These are phyloP conservation scores for Carex cristatella DNA, from an alignment of 176 grass and related monocot species.

Conservation along the genomic window DNA sequence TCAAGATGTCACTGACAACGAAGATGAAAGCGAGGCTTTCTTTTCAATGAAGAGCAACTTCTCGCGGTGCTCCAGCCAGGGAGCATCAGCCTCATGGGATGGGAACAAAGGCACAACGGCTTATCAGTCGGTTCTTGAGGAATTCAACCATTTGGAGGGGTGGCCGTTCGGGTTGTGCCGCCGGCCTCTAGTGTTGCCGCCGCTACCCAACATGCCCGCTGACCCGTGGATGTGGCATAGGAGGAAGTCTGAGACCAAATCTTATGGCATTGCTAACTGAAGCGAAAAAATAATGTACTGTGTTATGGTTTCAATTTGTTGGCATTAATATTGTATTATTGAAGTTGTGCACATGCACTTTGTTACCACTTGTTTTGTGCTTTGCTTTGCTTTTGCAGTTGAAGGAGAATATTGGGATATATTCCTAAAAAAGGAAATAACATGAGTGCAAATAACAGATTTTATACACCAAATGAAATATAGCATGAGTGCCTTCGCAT, in stretches of 20 bases:
- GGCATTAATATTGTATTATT: neutral
- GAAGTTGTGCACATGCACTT: neutral
- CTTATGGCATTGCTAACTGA: neutral
- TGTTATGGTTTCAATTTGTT: neutral
- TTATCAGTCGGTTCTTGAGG: constrained; percentile 33
- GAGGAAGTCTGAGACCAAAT: constrained; percentile 28
- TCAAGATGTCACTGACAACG: constrained; percentile 18
- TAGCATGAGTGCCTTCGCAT: neutral
- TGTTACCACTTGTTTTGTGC: neutral
- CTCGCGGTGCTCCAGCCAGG: constrained; percentile 60
- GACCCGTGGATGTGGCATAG: constrained; percentile 93
- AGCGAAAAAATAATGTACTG: too few relatives aligned
- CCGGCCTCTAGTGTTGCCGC: constrained; percentile 46
- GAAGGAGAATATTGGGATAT: neutral
- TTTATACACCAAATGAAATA: neutral
- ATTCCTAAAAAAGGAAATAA: neutral
- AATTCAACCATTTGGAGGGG: constrained; percentile 66
- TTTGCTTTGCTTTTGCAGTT: neutral
- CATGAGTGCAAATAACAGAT: neutral
- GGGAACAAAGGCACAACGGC: constrained; percentile 13
- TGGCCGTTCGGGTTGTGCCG: constrained; percentile 94
- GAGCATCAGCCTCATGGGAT: constrained; percentile 37
- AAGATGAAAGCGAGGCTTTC: constrained; percentile 71
- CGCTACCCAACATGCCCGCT: constrained; percentile 60
- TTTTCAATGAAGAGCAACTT: constrained; percentile 89